Evolutionary conservation across 345 rosid genomes (phyloP).

Genomic region (Gossypium raimondii): DNA sequence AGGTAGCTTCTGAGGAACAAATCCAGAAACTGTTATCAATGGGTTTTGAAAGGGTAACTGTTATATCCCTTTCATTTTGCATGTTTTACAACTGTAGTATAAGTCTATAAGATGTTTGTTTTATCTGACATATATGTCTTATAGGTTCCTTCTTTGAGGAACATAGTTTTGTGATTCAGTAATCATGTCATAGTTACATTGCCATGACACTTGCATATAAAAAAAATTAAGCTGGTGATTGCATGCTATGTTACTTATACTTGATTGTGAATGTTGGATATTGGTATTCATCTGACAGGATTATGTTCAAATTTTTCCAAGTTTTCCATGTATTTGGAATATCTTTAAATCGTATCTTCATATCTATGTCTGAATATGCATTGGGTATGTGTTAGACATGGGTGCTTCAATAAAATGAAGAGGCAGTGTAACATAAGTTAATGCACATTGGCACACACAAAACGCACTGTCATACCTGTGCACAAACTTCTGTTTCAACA

Average conservation of each 20-base stretch:
- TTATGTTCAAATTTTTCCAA: neutral
- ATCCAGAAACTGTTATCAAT: constrained; percentile 78
- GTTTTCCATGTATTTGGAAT: neutral
- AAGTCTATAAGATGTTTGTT: neutral
- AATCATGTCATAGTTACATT: neutral
- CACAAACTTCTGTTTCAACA: neutral
- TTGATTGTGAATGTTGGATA: neutral
- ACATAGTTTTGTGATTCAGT: neutral
- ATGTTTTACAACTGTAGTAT: neutral
- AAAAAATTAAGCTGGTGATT: neutral
- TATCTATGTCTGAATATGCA: neutral
- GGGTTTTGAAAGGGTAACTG: constrained; percentile 86
- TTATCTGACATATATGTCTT: neutral
- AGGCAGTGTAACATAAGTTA: neutral
- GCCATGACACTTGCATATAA: neutral
- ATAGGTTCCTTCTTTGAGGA: neutral
- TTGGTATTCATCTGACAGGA: neutral
- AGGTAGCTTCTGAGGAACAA: constrained; percentile 64
- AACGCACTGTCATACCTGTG: neutral
- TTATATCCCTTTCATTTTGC: neutral
- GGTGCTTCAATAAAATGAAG: neutral
- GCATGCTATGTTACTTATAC: neutral
- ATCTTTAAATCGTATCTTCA: neutral
- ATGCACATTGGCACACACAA: neutral
- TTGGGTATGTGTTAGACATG: neutral